Evolutionary conservation across 1,284 basidiomycete genomes (phyloP), one percentile per base, ranked within the genome.

Genomic region (Sporisorium scitamineum): DNA sequence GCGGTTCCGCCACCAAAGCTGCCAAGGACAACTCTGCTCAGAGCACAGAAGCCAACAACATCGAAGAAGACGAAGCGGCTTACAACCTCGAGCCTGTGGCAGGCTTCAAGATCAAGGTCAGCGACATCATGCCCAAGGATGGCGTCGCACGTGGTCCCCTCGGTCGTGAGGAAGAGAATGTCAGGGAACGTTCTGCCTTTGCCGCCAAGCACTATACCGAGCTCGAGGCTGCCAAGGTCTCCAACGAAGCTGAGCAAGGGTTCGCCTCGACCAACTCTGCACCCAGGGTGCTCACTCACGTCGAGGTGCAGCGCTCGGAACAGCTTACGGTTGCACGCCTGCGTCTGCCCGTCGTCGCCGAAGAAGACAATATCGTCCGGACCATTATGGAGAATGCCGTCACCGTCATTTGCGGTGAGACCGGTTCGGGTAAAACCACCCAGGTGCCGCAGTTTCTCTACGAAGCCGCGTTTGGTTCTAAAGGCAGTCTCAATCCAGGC

Each of bases 351-450:
- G 94, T 99, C 66, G 89, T 95, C 8, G 91, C 92, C 14, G 95
- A 99, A 85, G 97, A 99, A 83, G 95, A 99, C 83, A 89, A 90
- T 5, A 94, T 99, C 60, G 92, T 99, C 89, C 94, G 97, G 83
- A 90, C 94, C 2, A 91, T 99, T 55, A 86, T 94, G 64, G 88
- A 97, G 59, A 91, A 99, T 82, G 90, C 92, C 5, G 90, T 92
- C 13, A 89, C 91, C 18, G 89, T 92, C 54, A 89, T 93, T 50
- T 92, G 91, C 76, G 92, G 92, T 85, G 91, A 92, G 85, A 99
- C 97, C 7, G 97, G 97, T 66, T 96, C 94, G 82, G 97, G 97
- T 55, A 99, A 99, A 87, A 99, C 97, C 1, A 99, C 97, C 0
- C 97, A 99, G 86, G 91, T 99, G 1, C 97, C 97, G 4, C 97